Percentiles rank a stretch among this genome's conserved stretches.
Evolutionary conservation across 139 green algal genomes (phyloP).

Genomic region (Ettlia oleoabundans): DNA sequence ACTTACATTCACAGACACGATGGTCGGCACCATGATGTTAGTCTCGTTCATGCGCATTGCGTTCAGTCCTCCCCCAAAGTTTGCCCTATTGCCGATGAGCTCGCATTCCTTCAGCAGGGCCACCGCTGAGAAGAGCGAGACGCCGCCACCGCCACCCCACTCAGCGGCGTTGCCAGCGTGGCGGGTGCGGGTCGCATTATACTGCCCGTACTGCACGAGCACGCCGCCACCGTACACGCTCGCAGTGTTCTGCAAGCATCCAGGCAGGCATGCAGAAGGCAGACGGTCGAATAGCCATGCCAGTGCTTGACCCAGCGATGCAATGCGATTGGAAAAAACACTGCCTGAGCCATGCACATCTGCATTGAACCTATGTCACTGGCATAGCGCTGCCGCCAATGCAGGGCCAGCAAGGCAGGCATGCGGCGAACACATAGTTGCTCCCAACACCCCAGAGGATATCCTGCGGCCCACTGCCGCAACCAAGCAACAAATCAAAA

Average conservation of each 20-base stretch:
- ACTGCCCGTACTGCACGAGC: slow-evolving; percentile 27
- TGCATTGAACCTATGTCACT: too few relatives aligned
- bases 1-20: slow-evolving; percentile 8
- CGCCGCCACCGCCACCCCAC: slow-evolving; percentile 15
- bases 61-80: slow-evolving; percentile 29
- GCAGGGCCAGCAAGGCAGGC: too few relatives aligned
- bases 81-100: slow-evolving; percentile 18
- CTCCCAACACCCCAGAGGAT: too few relatives aligned
- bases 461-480: neutral
- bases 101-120: slow-evolving; percentile 1
- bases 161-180: slow-evolving; percentile 6
- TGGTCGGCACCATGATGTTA: neutral
- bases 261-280: neutral
- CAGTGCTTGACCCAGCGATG: neutral
- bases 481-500: neutral
- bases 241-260: slow-evolving; percentile 25
- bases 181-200: slow-evolving; percentile 13
- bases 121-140: slow-evolving; percentile 34
- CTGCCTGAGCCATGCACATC: neutral
- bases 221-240: slow-evolving; percentile 35
- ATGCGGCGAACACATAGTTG: too few relatives aligned
- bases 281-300: neutral
- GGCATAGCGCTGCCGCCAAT: too few relatives aligned
- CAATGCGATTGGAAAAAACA: neutral
- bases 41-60: neutral